These are phyloP conservation scores for Harringtonia lauricola DNA, from an alignment of 2,329 filamentous ascomycete species.

Conservation along the genomic window DNA sequence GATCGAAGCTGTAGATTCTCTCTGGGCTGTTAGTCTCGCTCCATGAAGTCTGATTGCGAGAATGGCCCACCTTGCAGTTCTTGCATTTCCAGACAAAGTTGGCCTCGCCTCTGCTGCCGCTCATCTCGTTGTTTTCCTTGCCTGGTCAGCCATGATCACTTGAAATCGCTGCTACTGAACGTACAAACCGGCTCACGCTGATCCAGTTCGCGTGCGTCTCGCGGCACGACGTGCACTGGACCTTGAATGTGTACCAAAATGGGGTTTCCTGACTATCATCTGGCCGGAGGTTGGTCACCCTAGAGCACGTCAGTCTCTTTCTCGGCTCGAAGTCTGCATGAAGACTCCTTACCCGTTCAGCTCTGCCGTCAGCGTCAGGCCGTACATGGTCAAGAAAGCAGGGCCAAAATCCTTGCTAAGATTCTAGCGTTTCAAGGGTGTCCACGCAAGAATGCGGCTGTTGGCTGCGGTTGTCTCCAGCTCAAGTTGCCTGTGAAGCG, in stretches of 20 bases:
- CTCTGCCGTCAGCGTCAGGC: conserved; percentile 56
- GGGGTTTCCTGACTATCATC: conserved; percentile 69
- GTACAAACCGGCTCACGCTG: conserved; percentile 77
- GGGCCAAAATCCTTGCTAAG: background rate
- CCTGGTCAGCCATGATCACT: background rate
- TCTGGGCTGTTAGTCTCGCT: conserved; percentile 29
- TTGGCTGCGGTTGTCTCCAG: no score
- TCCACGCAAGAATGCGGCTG: no score
- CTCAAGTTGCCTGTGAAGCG: no score
- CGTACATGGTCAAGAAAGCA: conserved; percentile 41
- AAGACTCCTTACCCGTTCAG: conserved; percentile 47
- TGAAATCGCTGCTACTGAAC: conserved; percentile 19
- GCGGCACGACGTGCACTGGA: conserved; percentile 95
- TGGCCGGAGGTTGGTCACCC: conserved; percentile 82
- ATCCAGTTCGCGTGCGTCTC: conserved; percentile 83
- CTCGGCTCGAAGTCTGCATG: background rate
- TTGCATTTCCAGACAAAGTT: conserved; percentile 99
- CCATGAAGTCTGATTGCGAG: background rate
- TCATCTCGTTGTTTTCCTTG: conserved; percentile 82
- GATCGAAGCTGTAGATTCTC: conserved; percentile 79
- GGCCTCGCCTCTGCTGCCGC: conserved; percentile 85
- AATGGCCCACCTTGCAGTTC: conserved; percentile 94
- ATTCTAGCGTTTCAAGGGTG: background rate
- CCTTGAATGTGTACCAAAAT: conserved; percentile 96
- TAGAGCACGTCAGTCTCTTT: conserved; percentile 24